Percentiles rank a stretch among this genome's conserved stretches.
Conservation (phyloP, 1,139 yeast species). For the Blastobotrys proliferans region DNA sequence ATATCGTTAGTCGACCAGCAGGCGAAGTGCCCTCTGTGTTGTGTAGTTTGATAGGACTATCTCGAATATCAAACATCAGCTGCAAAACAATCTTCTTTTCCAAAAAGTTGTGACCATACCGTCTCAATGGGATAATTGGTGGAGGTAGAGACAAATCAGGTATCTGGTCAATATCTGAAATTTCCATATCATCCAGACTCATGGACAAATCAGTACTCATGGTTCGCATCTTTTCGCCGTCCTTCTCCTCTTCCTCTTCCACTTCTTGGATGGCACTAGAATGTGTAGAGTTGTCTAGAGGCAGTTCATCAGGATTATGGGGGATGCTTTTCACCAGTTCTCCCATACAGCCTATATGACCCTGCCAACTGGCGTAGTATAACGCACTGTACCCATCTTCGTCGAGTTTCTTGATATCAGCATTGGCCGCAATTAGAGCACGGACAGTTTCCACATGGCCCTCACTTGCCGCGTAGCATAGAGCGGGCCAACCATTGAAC, state of each 20-base stretch:
- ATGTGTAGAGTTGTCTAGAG: conserved; percentile 13
- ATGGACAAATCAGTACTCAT: neutral
- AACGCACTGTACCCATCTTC: conserved; percentile 80
- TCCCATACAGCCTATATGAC: conserved; percentile 75
- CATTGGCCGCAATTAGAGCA: conserved; percentile 68
- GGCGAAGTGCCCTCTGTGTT: conserved; percentile 32
- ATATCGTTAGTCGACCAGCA: conserved; percentile 65
- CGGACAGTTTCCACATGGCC: conserved; percentile 73
- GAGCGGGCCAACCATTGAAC: conserved; percentile 89
- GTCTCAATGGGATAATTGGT: conserved; percentile 85
- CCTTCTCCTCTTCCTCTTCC: conserved; percentile 1
- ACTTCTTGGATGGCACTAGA: neutral
- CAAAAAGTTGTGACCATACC: conserved; percentile 92
- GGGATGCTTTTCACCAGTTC: conserved; percentile 42
- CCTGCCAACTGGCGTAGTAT: conserved; percentile 92
- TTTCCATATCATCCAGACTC: conserved; percentile 25
- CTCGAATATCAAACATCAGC: conserved; percentile 60
- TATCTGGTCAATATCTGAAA: conserved; percentile 57
- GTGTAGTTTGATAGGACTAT: conserved; percentile 34
- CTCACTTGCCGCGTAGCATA: conserved; percentile 84
- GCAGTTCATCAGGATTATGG: conserved; percentile 2
- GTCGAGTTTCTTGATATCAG: conserved; percentile 68
- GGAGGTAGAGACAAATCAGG: conserved; percentile 94
- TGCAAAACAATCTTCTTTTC: conserved; percentile 79
- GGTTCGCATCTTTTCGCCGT: neutral